Base-by-base conservation (phyloP, 2,329 filamentous ascomycete genomes). In the Sporothrix protearum region DNA sequence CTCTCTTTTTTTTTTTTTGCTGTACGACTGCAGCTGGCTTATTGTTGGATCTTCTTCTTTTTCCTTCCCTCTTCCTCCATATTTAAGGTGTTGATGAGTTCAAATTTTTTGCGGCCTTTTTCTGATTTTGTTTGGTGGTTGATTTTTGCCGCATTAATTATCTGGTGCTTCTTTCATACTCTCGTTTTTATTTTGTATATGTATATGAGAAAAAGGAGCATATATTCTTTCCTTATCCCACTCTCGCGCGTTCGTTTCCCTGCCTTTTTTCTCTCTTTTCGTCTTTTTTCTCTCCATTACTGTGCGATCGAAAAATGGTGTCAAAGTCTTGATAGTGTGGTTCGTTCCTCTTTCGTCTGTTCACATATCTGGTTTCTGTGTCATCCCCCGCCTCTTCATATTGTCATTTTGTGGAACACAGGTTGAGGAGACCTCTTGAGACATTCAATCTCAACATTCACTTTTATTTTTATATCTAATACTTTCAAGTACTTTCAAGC, bases 121-220 rank as follows among this genome's bases (percentile, higher is more conserved):
- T 39, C 10, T 45, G 2, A 2, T 7, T 64, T 42, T 14, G n/a
- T 25, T 45, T 45, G 10, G 19, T 33, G 28, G 3, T 2, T 28
- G n/a, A 16, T 9, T 64, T 25, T 63, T 16, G 2, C n/a, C 16
- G 4, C 8, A 3, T 14, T 63, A 0, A 16, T 42, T 45, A 25
- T 63, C 9, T 33, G 12, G 28, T 47, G 42, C 9, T 12, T 53
- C 9, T 28, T 45, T 25, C 14, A 28, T 64, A 45, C 59, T 64
- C 59, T 64, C 59, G n/a, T 45, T 64, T 47, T 22, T 22, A 16
- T 59, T 12, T 45, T 64, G 59, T 64, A 64, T 12, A 36, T 39
- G 55, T 45, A 64, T 64, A 64, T 64, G 59, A 64, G 59, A 64
- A 64, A 64, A 28, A 36, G 59, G 33, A 12, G 36, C 59, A 45